Conservation (phyloP, 805 yeast genomes). For the Ogataea methylovora region DNA sequence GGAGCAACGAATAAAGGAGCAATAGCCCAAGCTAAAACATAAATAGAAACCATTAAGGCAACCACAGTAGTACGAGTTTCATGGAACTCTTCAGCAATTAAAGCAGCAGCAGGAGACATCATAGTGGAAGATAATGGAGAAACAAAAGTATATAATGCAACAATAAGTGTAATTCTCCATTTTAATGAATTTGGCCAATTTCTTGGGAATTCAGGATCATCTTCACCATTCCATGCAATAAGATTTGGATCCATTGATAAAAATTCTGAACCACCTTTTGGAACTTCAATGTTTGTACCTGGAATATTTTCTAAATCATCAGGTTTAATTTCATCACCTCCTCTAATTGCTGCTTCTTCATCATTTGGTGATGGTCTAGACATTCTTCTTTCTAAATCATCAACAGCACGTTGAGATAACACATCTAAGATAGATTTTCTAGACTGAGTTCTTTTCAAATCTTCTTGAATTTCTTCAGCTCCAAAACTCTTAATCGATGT, state of each 20-base stretch:
- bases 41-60: constrained; percentile 52
- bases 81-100: constrained; percentile 37
- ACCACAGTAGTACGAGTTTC: constrained; percentile 34
- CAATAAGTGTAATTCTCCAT: constrained; percentile 35
- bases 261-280: constrained; percentile 44
- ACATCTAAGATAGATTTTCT: constrained; percentile 5
- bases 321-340: constrained; percentile 1
- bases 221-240: constrained; percentile 58
- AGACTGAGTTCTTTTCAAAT: constrained; percentile 3
- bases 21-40: constrained; percentile 62
- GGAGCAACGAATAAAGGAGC: constrained; percentile 66
- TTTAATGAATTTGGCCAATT: constrained; percentile 46
- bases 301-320: constrained; percentile 4
- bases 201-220: constrained; percentile 57
- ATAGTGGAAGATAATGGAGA: constrained; percentile 60
- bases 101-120: constrained; percentile 50
- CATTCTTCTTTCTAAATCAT: not conserved
- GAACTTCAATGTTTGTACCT: constrained; percentile 3
- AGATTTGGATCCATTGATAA: constrained; percentile 53
- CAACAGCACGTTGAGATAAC: constrained; percentile 3
- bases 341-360: not conserved
- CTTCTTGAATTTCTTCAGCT: constrained; percentile 1
- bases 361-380: not conserved
- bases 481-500: not conserved
- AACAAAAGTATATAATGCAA: constrained; percentile 46